Base-by-base conservation (phyloP, 2,329 filamentous ascomycete species). In the Hypomyces perniciosus region DNA sequence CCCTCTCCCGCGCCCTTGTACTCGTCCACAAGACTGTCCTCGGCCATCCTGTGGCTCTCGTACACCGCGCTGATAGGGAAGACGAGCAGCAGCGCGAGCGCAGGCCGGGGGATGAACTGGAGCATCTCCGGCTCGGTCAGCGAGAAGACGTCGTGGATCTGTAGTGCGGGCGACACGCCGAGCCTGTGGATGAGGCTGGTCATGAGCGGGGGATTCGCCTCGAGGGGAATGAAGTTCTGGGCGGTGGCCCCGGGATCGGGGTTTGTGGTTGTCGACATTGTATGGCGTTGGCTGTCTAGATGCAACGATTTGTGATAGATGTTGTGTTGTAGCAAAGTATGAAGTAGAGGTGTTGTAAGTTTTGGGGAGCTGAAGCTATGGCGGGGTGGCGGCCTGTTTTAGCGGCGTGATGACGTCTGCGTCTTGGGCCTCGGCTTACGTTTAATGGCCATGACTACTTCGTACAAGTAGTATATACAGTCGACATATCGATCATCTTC, bases 141-240 rank as follows among this genome's bases (percentile, higher is more conserved):
- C 59, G 86, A 91, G 79, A 85, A 96, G 68, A 97, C 89, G 70
- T 97, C 92, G 75, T 95, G 85, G 71, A 96, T 85, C 61, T 81
- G 77, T 42, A 97, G 79, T 28, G 79, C 75, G n/a, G 72, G 64
- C n/a, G 87, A 86, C 50, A 97, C 82, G 56, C 92, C 92, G 28
- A 97, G 86, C 59, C 83, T 83, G 73, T 87, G 88, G 44, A 95
- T 80, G 34, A 97, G 84, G 40, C 77, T 72, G 48, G 84, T 91
- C 84, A 97, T 93, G 31, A 96, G 83, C 70, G 89, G 83, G 0
- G 93, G 91, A 73, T 96, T 96, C 60, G 81, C 82, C 63, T 85
- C 82, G 65, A 81, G 77, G 26, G 78, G 78, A 59, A 83, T 75
- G 69, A 83, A 83, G 62, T 78, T 71, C 6, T 69, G 70, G 1